phyloP scores from a whole-genome alignment of 2,329 filamentous ascomycete species.

The Macrophomina tecta region DNA sequence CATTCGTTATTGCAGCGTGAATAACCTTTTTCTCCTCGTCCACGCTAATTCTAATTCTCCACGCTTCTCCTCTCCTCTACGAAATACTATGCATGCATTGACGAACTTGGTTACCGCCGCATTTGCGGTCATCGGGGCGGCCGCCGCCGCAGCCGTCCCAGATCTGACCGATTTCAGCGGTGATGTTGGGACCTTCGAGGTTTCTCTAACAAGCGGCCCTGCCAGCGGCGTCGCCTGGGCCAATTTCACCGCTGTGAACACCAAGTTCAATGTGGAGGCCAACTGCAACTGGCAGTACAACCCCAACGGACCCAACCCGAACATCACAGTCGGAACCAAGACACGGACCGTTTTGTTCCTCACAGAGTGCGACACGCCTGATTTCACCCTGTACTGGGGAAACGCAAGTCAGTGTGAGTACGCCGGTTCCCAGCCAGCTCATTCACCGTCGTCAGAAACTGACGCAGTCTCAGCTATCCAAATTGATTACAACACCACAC shows the following conservation, averaged over 20 bases:
- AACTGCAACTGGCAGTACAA: slow-evolving; percentile 1
- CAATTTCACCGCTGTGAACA: slow-evolving; percentile 11
- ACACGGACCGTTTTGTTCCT: neutral
- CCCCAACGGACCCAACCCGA: slow-evolving; percentile 9
- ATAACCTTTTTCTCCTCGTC: neutral
- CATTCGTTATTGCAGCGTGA: neutral
- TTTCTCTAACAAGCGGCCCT: neutral
- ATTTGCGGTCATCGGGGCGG: slow-evolving; percentile 4
- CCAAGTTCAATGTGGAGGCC: neutral
- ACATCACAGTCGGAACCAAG: slow-evolving; percentile 12
- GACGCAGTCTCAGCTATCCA: neutral
- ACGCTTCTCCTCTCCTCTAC: neutral
- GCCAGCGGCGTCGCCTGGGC: slow-evolving; percentile 8
- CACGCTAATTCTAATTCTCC: neutral
- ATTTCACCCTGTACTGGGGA: slow-evolving; percentile 9
- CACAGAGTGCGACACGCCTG: slow-evolving; percentile 3
- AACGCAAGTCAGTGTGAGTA: slow-evolving; percentile 4
- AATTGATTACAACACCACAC: slow-evolving; percentile 15
- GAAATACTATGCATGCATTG: neutral
- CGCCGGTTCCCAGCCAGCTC: neutral
- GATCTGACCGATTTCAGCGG: slow-evolving; percentile 17
- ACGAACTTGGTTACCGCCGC: slow-evolving; percentile 1
- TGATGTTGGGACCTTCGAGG: slow-evolving; percentile 5
- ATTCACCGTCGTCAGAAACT: neutral
- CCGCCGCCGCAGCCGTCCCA: neutral